Evolutionary conservation across 2,329 filamentous ascomycete genomes (phyloP).

Genomic region (Calonectria montana): DNA sequence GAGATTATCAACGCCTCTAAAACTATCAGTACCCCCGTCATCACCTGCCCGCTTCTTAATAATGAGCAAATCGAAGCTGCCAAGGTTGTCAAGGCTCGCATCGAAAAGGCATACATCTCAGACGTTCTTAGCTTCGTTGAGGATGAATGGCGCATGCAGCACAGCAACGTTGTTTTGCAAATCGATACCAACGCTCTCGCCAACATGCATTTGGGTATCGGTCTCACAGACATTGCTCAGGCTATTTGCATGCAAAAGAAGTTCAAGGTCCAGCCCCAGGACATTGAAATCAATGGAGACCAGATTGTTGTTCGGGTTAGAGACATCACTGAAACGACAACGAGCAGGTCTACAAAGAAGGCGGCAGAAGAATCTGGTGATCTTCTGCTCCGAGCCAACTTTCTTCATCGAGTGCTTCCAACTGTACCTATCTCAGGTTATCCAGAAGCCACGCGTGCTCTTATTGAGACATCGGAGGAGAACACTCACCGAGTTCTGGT

Average conservation of each 20-base stretch:
- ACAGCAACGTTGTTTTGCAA: constrained; percentile 81
- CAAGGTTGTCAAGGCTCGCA: constrained; percentile 90
- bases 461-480: constrained; percentile 84
- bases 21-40: constrained; percentile 92
- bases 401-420: constrained; percentile 84
- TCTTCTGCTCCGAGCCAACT: constrained; percentile 82
- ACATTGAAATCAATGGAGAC: constrained; percentile 70
- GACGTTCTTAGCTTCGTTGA: constrained; percentile 86
- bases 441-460: constrained; percentile 84
- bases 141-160: constrained; percentile 85
- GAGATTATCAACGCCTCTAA: constrained; percentile 99
- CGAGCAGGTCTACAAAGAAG: constrained; percentile 61
- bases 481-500: constrained; percentile 82
- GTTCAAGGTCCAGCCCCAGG: constrained; percentile 76
- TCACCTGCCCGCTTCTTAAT: constrained; percentile 86
- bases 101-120: constrained; percentile 92
- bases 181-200: constrained; percentile 84
- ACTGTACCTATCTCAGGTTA: constrained; percentile 91
- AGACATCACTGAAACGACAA: constrained; percentile 62
- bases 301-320: constrained; percentile 80
- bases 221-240: constrained; percentile 75
- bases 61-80: constrained; percentile 80
- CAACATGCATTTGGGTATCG: constrained; percentile 85
- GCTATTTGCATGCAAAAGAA: constrained; percentile 87
- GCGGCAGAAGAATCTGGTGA: constrained; percentile 55